Base-by-base conservation (phyloP, 2,329 filamentous ascomycete species). In the Macrophomina phaseolina region DNA sequence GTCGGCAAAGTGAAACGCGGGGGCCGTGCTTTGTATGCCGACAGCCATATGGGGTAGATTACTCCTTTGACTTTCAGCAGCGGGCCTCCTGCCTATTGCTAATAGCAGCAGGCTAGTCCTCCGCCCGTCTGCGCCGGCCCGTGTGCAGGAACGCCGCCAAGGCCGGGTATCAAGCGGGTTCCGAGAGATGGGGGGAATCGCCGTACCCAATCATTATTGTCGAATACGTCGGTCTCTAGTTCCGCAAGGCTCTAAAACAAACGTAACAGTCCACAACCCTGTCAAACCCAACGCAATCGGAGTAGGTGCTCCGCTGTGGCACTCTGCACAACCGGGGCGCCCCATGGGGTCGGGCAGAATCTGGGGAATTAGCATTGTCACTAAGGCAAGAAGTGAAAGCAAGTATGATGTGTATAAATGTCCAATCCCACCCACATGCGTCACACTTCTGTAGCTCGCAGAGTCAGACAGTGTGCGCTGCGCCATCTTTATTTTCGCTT, bases 311-410 rank as follows among this genome's bases (percentile, higher is more conserved):
- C 56, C 56, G 56, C 42, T 16, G 42, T 18, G 28, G 18, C 23
- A 32, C 23, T 14, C 28, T 49, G 56, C 56, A 61, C 40, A 23
- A 18, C 56, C 42, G 56, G 56, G 56, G 56, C 23, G 30, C 56
- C 56, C 56, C 56, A 38, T 61, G 56, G 56, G 56, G 55, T 40
- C 23, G 55, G 18, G 9, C 14, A 16, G 34, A 48, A 48, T 46
- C 40, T 61, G 56, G 56, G 56, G 56, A 61, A 48, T 16, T 36
- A 61, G 56, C 23, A 18, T 18, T n/a, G 55, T 12, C 55, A 38
- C 55, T 32, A 32, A 2, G 14, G 32, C 53, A 16, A 23, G 12
- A 36, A 28, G 8, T 34, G 12, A n/a, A 42, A 3, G 18, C 36
- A 42, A 23, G 53, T 18, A n/a, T 30, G 14, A 14, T 28, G 28